Percentiles rank a stretch among this genome's conserved stretches.
Conservation (phyloP, 495 filamentous ascomycete genomes). For the Trichoderma orchidacearum region DNA sequence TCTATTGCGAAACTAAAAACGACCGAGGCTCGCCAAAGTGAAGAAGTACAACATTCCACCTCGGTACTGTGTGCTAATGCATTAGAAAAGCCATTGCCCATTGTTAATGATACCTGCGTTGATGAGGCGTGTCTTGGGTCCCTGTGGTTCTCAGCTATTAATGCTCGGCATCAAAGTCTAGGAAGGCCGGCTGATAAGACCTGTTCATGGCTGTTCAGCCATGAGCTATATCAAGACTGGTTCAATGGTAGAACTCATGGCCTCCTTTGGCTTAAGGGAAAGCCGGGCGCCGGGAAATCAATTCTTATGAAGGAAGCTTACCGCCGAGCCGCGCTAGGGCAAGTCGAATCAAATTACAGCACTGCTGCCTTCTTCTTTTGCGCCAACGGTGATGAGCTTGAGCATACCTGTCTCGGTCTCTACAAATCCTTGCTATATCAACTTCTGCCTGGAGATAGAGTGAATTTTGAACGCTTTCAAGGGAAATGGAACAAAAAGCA, state of each 20-base stretch:
- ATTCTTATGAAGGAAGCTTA: conserved; percentile 9
- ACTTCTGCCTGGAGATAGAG: conserved; percentile 8
- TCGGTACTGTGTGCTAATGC: background rate
- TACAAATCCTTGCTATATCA: conserved; percentile 22
- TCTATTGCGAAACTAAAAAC: background rate
- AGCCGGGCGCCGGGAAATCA: conserved; percentile 12
- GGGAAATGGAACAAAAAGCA: conserved; percentile 2
- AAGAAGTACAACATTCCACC: background rate
- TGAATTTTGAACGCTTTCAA: conserved; percentile 6
- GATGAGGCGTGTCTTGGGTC: background rate
- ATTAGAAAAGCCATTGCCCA: background rate
- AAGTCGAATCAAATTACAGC: background rate
- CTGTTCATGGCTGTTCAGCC: background rate
- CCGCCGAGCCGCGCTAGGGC: background rate
- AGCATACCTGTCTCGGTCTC: conserved; percentile 16
- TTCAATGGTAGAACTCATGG: background rate
- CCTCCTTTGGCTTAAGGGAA: conserved; percentile 11
- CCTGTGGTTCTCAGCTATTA: background rate
- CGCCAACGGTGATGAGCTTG: conserved; percentile 17
- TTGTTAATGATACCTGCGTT: background rate
- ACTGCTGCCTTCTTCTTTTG: conserved; percentile 27
- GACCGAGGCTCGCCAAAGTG: background rate
- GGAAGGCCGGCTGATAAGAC: background rate
- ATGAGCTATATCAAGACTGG: conserved; percentile 2
- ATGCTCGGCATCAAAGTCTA: background rate